Conservation (phyloP, 768 basidiomycete species). For the Boletus subcaerulescens region DNA sequence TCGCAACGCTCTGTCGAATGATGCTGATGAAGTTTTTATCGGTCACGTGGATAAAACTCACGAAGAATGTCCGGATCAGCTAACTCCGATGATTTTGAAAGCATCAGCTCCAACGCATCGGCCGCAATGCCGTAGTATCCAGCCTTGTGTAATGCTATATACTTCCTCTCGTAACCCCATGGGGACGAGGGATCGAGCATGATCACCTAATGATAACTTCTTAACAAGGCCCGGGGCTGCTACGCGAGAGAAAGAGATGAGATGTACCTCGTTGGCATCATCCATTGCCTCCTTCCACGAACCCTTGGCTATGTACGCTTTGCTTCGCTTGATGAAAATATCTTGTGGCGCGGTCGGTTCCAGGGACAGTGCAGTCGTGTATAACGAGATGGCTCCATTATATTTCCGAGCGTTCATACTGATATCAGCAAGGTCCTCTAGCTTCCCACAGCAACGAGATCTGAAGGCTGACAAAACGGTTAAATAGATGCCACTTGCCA, state of each 20-base stretch:
- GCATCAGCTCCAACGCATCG: too few relatives aligned
- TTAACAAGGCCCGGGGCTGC: too few relatives aligned
- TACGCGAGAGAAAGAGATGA: background rate
- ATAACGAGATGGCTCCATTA: background rate
- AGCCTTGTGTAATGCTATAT: too few relatives aligned
- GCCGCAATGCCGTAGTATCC: too few relatives aligned
- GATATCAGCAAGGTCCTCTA: background rate
- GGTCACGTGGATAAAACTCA: background rate
- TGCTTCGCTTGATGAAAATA: background rate
- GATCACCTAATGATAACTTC: too few relatives aligned
- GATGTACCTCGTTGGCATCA: background rate
- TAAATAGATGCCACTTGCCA: background rate
- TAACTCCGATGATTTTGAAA: background rate
- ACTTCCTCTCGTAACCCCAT: too few relatives aligned
- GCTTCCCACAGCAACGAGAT: background rate
- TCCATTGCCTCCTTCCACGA: background rate
- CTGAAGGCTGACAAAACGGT: background rate
- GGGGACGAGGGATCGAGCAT: too few relatives aligned
- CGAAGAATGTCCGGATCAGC: background rate
- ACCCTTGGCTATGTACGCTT: background rate
- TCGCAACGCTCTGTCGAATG: background rate
- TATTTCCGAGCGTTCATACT: too few relatives aligned
- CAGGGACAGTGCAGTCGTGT: background rate
- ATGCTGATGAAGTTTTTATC: too few relatives aligned
- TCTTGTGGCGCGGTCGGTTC: background rate